Conservation (phyloP, 352 stramenopile genomes). For the Globisporangium alternatum region DNA sequence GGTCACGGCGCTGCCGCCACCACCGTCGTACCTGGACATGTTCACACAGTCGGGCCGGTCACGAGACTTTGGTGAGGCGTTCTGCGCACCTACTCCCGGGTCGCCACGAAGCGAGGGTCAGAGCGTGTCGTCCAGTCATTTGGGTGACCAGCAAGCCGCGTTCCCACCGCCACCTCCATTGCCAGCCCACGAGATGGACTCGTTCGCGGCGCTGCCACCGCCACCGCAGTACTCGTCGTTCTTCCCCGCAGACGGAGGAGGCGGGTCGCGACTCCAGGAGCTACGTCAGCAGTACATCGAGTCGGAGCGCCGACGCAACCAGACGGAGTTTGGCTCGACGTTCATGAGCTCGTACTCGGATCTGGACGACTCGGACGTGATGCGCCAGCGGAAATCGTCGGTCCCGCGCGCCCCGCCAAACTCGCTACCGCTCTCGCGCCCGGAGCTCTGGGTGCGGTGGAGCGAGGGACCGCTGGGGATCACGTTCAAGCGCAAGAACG, state of each 20-base stretch:
- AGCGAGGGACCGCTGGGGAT: constrained; percentile 69
- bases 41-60: constrained; percentile 32
- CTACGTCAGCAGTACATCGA: constrained; percentile 73
- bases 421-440: constrained; percentile 28
- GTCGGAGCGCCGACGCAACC: constrained; percentile 55
- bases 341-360: constrained; percentile 65
- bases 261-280: constrained; percentile 39
- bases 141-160: not conserved
- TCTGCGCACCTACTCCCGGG: constrained; percentile 1
- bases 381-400: constrained; percentile 20
- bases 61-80: constrained; percentile 8
- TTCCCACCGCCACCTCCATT: constrained; percentile 8
- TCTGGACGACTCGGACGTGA: constrained; percentile 64
- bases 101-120: constrained; percentile 22
- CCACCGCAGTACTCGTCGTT: constrained; percentile 25
- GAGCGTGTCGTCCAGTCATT: constrained; percentile 20
- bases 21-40: constrained; percentile 36
- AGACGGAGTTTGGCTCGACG: constrained; percentile 24
- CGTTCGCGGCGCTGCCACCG: constrained; percentile 14
- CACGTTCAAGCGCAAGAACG: constrained; percentile 77
- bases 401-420: not conserved
- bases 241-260: constrained; percentile 1
- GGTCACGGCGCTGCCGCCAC: constrained; percentile 28
- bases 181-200: constrained; percentile 10
- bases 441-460: constrained; percentile 74